These are phyloP conservation scores for Ceratocystis cacaofunesta DNA, from an alignment of 2,329 filamentous ascomycete species.

Conservation along the genomic window DNA sequence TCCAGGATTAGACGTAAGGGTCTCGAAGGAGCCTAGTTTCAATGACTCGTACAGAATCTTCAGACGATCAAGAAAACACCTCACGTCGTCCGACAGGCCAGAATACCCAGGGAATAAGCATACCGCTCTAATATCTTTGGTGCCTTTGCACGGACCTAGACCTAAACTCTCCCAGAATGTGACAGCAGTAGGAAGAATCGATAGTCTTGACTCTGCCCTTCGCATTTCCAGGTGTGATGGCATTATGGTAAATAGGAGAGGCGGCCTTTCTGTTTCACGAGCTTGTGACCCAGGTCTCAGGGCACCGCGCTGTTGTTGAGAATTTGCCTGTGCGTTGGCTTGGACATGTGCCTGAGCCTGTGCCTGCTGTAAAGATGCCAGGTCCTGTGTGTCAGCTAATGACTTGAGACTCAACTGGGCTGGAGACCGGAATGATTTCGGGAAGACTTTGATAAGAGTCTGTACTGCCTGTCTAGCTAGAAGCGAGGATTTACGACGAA, in stretches of 20 bases:
- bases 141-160: conserved; percentile 53
- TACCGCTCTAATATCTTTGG: conserved; percentile 55
- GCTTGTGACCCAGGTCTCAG: neutral
- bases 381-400: conserved; percentile 42
- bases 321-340: conserved; percentile 7
- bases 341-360: conserved; percentile 29
- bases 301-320: neutral
- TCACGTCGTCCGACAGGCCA: conserved; percentile 45
- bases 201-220: conserved; percentile 52
- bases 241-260: conserved; percentile 46
- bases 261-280: conserved; percentile 34
- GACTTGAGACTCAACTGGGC: conserved; percentile 30
- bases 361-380: conserved; percentile 34
- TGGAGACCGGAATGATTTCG: conserved; percentile 29
- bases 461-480: conserved; percentile 35
- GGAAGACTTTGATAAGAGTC: conserved; percentile 32
- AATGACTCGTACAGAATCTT: conserved; percentile 58
- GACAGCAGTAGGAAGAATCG: conserved; percentile 59
- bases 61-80: conserved; percentile 51
- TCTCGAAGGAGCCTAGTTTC: conserved; percentile 53
- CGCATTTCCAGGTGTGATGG: conserved; percentile 59
- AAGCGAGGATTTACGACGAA: conserved; percentile 25
- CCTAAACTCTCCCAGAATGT: conserved; percentile 72
- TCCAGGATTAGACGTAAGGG: conserved; percentile 29
- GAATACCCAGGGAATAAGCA: conserved; percentile 55